A percentile compares a stretch with the other conserved stretches of the same genome.
phyloP scores from a whole-genome alignment of 768 basidiomycete species.

The Chalciporus chontae region DNA sequence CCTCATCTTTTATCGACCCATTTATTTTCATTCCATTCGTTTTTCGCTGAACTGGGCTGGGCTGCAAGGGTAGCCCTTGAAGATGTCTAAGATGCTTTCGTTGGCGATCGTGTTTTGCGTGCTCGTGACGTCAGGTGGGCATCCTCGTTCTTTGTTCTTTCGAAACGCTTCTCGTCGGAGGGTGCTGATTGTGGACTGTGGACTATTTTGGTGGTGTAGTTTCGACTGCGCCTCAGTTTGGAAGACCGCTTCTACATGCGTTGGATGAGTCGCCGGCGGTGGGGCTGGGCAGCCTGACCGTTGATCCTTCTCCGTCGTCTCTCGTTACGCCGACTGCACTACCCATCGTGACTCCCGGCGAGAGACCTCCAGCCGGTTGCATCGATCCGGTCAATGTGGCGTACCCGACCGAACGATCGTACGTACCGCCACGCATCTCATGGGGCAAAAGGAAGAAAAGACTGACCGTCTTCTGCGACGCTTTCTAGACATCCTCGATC shows the following conservation, averaged over 20 bases:
- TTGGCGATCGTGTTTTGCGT: conserved; percentile 7
- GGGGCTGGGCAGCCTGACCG: not conserved
- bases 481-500: not conserved
- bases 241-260: conserved; percentile 8
- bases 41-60: no score
- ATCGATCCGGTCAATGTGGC: not conserved
- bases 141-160: not conserved
- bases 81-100: no score
- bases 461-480: not conserved
- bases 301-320: not conserved
- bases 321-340: not conserved
- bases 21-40: not conserved
- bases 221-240: conserved; percentile 21
- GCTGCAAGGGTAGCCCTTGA: no score
- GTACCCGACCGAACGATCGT: not conserved
- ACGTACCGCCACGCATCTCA: not conserved
- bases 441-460: not conserved
- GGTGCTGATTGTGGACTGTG: not conserved
- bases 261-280: conserved; percentile 7
- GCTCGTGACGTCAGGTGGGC: conserved; percentile 15
- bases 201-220: no score
- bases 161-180: not conserved
- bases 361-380: not conserved
- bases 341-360: not conserved
- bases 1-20: not conserved